These are phyloP conservation scores for Madurella fahalii DNA, from an alignment of 2,329 filamentous ascomycete genomes.

Conservation along the genomic window DNA sequence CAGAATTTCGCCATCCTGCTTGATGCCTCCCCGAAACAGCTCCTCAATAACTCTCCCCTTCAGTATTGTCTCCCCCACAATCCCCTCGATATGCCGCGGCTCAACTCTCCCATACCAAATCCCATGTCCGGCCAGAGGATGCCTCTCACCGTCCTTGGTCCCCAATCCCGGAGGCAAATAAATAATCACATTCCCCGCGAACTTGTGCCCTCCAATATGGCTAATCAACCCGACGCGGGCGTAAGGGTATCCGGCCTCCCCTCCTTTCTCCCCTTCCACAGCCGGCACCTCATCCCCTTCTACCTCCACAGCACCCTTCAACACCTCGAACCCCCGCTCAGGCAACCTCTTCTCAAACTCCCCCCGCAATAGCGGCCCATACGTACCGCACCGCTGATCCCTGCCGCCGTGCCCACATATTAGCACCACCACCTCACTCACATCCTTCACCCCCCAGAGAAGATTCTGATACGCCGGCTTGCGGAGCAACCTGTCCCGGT, in stretches of 20 bases:
- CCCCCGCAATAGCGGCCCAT: constrained; percentile 66
- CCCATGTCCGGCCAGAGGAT: constrained; percentile 64
- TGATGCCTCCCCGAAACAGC: constrained; percentile 68
- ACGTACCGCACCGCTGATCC: constrained; percentile 75
- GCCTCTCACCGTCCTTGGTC: constrained; percentile 38
- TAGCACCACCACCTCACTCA: constrained; percentile 68
- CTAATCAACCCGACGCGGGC: constrained; percentile 68
- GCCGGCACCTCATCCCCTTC: constrained; percentile 28
- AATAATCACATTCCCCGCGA: constrained; percentile 78
- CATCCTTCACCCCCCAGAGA: constrained; percentile 55
- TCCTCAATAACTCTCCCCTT: constrained; percentile 65
- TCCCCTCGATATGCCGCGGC: constrained; percentile 69
- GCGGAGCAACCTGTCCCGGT: constrained; percentile 48
- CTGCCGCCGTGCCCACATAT: constrained; percentile 84
- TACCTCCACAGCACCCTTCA: constrained; percentile 43
- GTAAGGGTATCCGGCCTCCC: constrained; percentile 28
- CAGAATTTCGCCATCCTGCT: constrained; percentile 49
- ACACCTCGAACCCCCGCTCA: constrained; percentile 45
- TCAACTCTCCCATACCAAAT: constrained; percentile 82
- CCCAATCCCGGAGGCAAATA: constrained; percentile 62
- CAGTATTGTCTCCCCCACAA: constrained; percentile 66
- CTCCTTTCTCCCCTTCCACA: constrained; percentile 16
- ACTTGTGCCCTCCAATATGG: constrained; percentile 82
- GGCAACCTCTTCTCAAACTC: constrained; percentile 65
- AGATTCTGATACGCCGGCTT: constrained; percentile 50